These are phyloP conservation scores for Telopea speciosissima DNA, from an alignment of 177 flowering plant genomes.

Conservation along the genomic window DNA sequence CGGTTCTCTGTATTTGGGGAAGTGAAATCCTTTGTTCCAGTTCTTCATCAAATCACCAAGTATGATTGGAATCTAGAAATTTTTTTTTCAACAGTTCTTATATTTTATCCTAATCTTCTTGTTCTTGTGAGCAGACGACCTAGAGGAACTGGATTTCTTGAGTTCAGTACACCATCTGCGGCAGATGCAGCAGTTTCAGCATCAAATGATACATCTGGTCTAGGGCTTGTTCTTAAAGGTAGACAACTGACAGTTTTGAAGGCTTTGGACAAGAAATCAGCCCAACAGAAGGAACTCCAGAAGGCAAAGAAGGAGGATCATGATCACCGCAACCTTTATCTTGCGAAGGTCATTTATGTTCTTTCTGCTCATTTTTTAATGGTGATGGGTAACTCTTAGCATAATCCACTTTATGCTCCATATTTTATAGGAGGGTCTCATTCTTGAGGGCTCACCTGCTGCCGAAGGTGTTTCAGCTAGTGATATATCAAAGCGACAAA, in stretches of 20 bases:
- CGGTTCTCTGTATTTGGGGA: slow-evolving; percentile 75
- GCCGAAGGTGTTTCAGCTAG: slow-evolving; percentile 84
- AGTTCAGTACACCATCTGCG: slow-evolving; percentile 57
- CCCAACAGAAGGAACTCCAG: slow-evolving; percentile 55
- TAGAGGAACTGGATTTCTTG: slow-evolving; percentile 88
- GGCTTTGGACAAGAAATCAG: slow-evolving; percentile 88
- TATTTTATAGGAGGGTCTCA: slow-evolving; percentile 71
- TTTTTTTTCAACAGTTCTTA: not conserved
- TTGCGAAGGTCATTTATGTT: slow-evolving; percentile 55
- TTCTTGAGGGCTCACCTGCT: slow-evolving; percentile 84
- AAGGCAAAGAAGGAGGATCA: slow-evolving; percentile 49
- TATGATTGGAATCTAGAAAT: slow-evolving; percentile 26
- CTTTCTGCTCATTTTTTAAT: not conserved
- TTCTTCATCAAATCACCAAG: slow-evolving; percentile 83
- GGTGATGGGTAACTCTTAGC: not conserved
- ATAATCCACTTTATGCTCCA: not conserved
- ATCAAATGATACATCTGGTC: slow-evolving; percentile 44
- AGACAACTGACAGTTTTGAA: slow-evolving; percentile 65
- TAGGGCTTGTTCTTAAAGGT: slow-evolving; percentile 73
- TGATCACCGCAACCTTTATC: slow-evolving; percentile 82
- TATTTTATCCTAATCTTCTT: slow-evolving; percentile 5
- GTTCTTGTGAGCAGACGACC: slow-evolving; percentile 63
- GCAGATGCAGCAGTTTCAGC: slow-evolving; percentile 70
- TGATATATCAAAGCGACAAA: slow-evolving; percentile 78
- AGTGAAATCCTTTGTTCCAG: slow-evolving; percentile 70